Percentiles rank a stretch among this genome's conserved stretches.
phyloP scores from a whole-genome alignment of 176 grass and related monocot genomes.

The Elaeis guineensis region DNA sequence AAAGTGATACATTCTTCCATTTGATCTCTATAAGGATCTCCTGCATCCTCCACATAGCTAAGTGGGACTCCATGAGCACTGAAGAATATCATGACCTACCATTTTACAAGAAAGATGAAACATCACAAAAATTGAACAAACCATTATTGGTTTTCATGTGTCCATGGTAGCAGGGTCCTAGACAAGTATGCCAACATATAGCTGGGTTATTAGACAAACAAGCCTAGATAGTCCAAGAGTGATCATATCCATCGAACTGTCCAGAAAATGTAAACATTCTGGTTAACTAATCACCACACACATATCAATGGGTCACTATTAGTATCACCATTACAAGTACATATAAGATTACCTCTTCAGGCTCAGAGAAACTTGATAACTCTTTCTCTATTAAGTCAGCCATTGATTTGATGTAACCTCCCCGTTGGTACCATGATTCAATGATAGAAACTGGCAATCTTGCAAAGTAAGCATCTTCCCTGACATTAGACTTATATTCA shows the following conservation, averaged over 20 bases:
- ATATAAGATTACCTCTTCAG: conserved; percentile 56
- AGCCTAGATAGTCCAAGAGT: no score
- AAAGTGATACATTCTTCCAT: conserved; percentile 94
- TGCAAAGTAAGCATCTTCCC: conserved; percentile 85
- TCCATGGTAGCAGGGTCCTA: no score
- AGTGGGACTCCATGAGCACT: conserved; percentile 95
- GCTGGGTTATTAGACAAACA: no score
- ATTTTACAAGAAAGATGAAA: conserved; percentile 16
- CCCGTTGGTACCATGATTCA: conserved; percentile 88
- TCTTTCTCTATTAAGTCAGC: conserved; percentile 83
- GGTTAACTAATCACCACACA: no score
- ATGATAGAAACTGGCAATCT: conserved; percentile 86
- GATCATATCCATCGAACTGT: no score
- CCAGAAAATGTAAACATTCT: no score
- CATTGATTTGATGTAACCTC: conserved; percentile 95
- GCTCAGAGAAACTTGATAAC: conserved; percentile 41
- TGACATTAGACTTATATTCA: conserved; percentile 12
- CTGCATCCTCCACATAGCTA: conserved; percentile 83
- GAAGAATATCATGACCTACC: conserved; percentile 96
- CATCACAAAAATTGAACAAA: conserved; percentile 4
- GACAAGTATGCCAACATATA: no score
- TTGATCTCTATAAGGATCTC: conserved; percentile 95
- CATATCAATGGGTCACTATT: no score
- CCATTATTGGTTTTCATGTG: no score
- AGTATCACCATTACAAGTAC: no score